Conservation (phyloP, 768 basidiomycete species). For the Punctularia strigosozonata region DNA sequence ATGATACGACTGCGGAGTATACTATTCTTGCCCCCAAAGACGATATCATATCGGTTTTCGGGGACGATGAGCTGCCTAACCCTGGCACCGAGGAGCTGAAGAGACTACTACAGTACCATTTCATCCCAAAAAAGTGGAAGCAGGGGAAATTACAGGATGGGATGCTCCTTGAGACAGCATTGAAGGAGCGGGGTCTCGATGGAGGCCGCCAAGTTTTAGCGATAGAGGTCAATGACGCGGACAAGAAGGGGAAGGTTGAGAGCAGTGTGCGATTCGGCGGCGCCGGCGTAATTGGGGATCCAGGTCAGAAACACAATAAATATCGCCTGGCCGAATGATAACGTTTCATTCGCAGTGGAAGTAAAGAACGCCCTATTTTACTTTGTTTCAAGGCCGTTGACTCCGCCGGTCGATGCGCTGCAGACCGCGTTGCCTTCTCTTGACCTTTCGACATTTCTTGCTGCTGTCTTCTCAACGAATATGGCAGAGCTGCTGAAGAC, state of each 20-base stretch:
- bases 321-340: constrained; percentile 2
- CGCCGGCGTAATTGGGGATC: constrained; percentile 66
- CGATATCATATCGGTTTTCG: constrained; percentile 59
- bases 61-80: constrained; percentile 44
- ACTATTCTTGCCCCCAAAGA: constrained; percentile 91
- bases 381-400: constrained; percentile 73
- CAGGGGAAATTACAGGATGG: constrained; percentile 60
- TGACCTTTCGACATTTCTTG: constrained; percentile 86
- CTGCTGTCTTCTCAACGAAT: constrained; percentile 77
- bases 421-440: constrained; percentile 71
- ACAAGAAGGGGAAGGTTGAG: constrained; percentile 32
- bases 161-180: constrained; percentile 68
- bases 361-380: constrained; percentile 78
- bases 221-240: constrained; percentile 45
- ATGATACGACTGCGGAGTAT: constrained; percentile 53
- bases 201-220: constrained; percentile 60
- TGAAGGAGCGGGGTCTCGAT: constrained; percentile 59
- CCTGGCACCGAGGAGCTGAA: constrained; percentile 59
- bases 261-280: constrained; percentile 73
- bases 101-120: constrained; percentile 77
- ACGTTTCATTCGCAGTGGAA: constrained; percentile 34
- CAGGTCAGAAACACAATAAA: constrained; percentile 35
- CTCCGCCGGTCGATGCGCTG: constrained; percentile 73
- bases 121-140: constrained; percentile 73
- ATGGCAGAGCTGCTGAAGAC: constrained; percentile 59